phyloP scores from a whole-genome alignment of 495 filamentous ascomycete genomes.

The Hyaloscypha bicolor region DNA sequence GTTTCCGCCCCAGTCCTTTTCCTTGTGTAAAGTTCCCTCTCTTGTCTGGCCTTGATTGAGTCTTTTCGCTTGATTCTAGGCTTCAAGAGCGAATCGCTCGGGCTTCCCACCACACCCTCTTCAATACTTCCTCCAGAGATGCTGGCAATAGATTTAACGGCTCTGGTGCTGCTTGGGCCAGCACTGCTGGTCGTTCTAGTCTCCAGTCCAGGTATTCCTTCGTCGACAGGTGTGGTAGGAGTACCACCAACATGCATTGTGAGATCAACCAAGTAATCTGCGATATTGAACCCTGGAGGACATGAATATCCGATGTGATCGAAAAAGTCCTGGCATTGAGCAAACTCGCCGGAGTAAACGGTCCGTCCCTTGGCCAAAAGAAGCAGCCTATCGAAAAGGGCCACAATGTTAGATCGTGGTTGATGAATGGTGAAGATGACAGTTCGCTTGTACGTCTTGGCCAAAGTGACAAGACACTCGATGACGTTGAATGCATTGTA shows the following conservation, averaged over 20 bases:
- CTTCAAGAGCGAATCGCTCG: slow-evolving; percentile 59
- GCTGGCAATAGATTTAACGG: slow-evolving; percentile 90
- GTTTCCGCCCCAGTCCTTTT: slow-evolving; percentile 68
- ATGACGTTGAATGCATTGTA: slow-evolving; percentile 98
- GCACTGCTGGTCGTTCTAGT: slow-evolving; percentile 56
- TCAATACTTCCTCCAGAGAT: slow-evolving; percentile 63
- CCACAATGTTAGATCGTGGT: slow-evolving; percentile 98
- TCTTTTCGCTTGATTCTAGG: slow-evolving; percentile 69
- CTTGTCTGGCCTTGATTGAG: slow-evolving; percentile 81
- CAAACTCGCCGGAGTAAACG: slow-evolving; percentile 91
- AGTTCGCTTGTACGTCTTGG: slow-evolving; percentile 93
- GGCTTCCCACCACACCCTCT: slow-evolving; percentile 54
- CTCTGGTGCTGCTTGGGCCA: slow-evolving; percentile 82
- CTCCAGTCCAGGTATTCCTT: slow-evolving; percentile 46
- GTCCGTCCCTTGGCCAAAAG: slow-evolving; percentile 86
- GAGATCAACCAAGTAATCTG: slow-evolving; percentile 94
- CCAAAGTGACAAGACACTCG: slow-evolving; percentile 91
- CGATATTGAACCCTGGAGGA: slow-evolving; percentile 97
- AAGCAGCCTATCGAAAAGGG: slow-evolving; percentile 93
- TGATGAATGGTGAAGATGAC: slow-evolving; percentile 99
- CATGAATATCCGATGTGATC: slow-evolving; percentile 87
- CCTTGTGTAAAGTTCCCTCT: slow-evolving; percentile 86
- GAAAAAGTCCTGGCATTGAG: slow-evolving; percentile 90
- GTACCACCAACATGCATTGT: slow-evolving; percentile 90
- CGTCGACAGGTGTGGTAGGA: slow-evolving; percentile 58